Conservation (phyloP, 2,329 filamentous ascomycete species). For the Ramichloridium luteum region DNA sequence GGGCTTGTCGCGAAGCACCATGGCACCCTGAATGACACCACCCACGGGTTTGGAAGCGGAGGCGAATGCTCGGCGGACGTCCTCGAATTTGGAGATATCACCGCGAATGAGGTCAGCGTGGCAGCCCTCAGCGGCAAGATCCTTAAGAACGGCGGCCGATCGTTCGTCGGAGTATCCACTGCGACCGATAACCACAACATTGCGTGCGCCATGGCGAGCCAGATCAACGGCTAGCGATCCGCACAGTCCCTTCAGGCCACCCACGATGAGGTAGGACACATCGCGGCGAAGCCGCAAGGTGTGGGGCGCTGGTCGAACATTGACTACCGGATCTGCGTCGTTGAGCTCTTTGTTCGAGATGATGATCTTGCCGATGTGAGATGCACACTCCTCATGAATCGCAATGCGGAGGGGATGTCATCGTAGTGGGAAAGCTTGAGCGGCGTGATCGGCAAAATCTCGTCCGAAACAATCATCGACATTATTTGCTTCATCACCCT, state of each 20-base stretch:
- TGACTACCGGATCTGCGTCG: too few relatives aligned
- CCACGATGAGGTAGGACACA: neutral
- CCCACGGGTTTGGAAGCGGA: conserved; percentile 2
- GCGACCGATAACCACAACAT: neutral
- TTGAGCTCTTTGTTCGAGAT: too few relatives aligned
- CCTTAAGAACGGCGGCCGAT: neutral
- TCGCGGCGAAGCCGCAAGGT: neutral
- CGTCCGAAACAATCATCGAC: neutral
- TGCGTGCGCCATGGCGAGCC: neutral
- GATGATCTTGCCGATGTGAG: conserved; percentile 16
- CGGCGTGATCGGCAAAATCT: neutral
- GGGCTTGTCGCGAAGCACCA: conserved; percentile 6
- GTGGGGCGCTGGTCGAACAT: neutral
- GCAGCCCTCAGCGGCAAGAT: conserved; percentile 1
- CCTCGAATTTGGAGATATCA: neutral
- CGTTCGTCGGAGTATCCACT: conserved; percentile 2
- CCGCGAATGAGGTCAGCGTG: neutral
- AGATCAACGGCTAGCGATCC: conserved; percentile 1
- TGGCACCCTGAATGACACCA: conserved; percentile 8
- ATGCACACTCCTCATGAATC: conserved; percentile 11
- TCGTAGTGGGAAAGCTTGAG: neutral
- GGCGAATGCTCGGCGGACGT: neutral
- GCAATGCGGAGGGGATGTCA: conserved; percentile 8
- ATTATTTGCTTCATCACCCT: neutral
- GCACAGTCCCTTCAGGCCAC: conserved; percentile 1